Percentiles rank a stretch among this genome's conserved stretches.
Evolutionary conservation across 1,284 basidiomycete species (phyloP).

Genomic region (Cryptococcus jaspeensis): DNA sequence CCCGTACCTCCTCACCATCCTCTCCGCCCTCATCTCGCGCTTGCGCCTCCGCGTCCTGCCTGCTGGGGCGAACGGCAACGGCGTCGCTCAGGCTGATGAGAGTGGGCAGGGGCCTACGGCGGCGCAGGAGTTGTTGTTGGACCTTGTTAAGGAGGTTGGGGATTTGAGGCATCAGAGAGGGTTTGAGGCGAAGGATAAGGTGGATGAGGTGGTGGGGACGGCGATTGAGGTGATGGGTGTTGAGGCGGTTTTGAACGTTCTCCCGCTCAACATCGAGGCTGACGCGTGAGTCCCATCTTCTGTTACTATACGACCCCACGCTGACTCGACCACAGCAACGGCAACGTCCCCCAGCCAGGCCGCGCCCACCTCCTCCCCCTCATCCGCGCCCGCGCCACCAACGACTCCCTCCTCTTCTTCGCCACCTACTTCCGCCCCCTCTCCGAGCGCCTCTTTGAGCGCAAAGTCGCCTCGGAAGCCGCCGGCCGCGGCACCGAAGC

Average conservation of each 20-base stretch:
- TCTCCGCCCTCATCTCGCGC: conserved; percentile 53
- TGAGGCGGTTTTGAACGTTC: conserved; percentile 66
- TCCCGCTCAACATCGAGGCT: conserved; percentile 86
- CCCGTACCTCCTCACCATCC: conserved; percentile 65
- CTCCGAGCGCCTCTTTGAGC: conserved; percentile 87
- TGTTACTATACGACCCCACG: neutral
- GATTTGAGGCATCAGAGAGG: conserved; percentile 72
- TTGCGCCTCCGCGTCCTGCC: conserved; percentile 45
- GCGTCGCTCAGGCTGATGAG: conserved; percentile 48
- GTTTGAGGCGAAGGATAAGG: conserved; percentile 89
- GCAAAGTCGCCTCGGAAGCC: conserved; percentile 70
- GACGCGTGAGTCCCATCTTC: conserved; percentile 61
- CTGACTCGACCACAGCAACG: conserved; percentile 21
- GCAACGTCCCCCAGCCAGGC: conserved; percentile 51
- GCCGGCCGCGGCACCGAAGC: conserved; percentile 75
- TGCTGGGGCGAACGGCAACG: conserved; percentile 2
- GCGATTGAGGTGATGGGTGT: conserved; percentile 88
- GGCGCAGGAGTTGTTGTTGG: conserved; percentile 69
- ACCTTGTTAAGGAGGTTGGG: conserved; percentile 71
- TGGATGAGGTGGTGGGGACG: conserved; percentile 74
- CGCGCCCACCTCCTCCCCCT: conserved; percentile 91
- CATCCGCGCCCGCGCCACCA: conserved; percentile 71
- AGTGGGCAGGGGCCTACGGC: conserved; percentile 61
- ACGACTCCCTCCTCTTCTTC: conserved; percentile 83
- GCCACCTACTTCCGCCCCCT: conserved; percentile 87